Percentiles rank a stretch among this genome's conserved stretches.
phyloP scores from a whole-genome alignment of 257 asterid genomes.

The Ballota nigra region DNA sequence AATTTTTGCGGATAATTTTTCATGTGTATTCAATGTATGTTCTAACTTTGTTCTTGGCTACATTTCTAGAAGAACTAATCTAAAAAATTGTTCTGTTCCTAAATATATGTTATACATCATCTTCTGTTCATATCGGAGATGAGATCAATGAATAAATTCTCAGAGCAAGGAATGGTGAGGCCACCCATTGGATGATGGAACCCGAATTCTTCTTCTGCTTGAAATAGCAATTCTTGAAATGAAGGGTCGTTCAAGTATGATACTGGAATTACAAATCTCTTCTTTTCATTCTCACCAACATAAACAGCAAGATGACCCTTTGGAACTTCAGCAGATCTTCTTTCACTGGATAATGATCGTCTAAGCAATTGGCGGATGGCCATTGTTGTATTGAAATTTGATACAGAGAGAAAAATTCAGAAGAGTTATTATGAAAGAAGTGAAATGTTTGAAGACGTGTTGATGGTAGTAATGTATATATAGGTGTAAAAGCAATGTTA shows the following conservation, averaged over 20 bases:
- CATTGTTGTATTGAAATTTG: not conserved
- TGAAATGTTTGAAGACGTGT: not conserved
- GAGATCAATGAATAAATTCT: not conserved
- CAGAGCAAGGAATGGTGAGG: not conserved
- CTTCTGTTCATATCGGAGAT: not conserved
- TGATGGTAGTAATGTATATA: slow-evolving; percentile 12
- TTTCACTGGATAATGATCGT: slow-evolving; percentile 3
- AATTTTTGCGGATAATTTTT: no score
- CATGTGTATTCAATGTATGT: no score
- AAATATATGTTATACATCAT: not conserved
- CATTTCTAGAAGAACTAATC: no score
- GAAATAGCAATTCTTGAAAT: no score
- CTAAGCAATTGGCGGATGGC: slow-evolving; percentile 8
- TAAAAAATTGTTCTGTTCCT: no score
- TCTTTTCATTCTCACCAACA: not conserved
- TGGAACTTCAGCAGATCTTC: slow-evolving; percentile 6
- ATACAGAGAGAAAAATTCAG: not conserved
- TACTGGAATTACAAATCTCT: no score
- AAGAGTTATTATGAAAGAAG: not conserved
- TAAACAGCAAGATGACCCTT: slow-evolving; percentile 15
- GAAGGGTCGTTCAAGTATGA: no score
- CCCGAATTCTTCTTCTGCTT: not conserved
- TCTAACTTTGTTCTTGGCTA: no score
- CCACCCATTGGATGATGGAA: not conserved
- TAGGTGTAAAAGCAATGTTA: not conserved